Evolutionary conservation across 1,139 yeast species (phyloP).

Genomic region (Yamadazyma triangularis): DNA sequence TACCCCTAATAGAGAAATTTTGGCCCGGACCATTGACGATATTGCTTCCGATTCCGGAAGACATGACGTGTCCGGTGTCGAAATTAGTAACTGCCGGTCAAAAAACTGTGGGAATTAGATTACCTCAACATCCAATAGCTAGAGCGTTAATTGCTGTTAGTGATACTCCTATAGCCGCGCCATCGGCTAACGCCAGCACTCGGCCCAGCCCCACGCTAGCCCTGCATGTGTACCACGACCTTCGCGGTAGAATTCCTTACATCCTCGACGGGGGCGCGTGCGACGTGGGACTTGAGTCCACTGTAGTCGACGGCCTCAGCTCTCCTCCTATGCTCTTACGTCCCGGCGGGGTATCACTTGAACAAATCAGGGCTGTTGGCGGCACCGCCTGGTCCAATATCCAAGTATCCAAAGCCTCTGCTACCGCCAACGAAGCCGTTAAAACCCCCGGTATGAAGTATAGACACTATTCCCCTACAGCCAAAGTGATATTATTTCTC

Average conservation of each 20-base stretch:
- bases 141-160: constrained; percentile 84
- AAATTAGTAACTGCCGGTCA: constrained; percentile 79
- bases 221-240: constrained; percentile 74
- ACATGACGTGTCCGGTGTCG: constrained; percentile 61
- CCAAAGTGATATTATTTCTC: constrained; percentile 69
- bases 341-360: constrained; percentile 90
- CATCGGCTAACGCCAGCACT: constrained; percentile 95
- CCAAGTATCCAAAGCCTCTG: constrained; percentile 60
- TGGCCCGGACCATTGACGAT: constrained; percentile 99
- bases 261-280: constrained; percentile 90
- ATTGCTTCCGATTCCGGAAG: constrained; percentile 58
- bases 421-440: constrained; percentile 65
- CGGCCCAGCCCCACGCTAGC: constrained; percentile 92
- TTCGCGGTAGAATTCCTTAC: constrained; percentile 74
- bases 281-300: constrained; percentile 88
- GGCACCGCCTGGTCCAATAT: constrained; percentile 64
- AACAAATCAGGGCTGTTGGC: constrained; percentile 60
- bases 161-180: constrained; percentile 92
- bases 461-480: constrained; percentile 89
- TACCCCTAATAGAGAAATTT: constrained; percentile 55
- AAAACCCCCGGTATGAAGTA: constrained; percentile 98
- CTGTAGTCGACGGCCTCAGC: constrained; percentile 87
- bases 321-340: constrained; percentile 82
- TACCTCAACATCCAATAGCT: constrained; percentile 86
- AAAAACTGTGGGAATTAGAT: constrained; percentile 83